phyloP scores from a whole-genome alignment of 345 rosid species.

The Anastatica hierochuntica region DNA sequence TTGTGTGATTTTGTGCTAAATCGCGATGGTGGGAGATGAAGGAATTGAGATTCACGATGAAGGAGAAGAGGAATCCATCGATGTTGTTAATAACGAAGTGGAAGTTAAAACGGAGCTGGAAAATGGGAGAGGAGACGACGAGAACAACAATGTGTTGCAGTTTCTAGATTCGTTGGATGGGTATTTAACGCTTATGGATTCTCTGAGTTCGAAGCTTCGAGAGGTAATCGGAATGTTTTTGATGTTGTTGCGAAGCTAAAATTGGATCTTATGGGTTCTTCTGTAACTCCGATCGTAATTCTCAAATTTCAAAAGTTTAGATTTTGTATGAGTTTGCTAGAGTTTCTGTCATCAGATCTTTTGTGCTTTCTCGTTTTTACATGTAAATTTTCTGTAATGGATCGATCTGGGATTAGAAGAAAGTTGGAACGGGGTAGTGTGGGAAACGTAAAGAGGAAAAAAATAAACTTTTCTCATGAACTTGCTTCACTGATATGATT shows the following conservation, averaged over 20 bases:
- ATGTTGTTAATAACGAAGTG: not conserved
- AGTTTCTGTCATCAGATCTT: not conserved
- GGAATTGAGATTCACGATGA: slow-evolving; percentile 21
- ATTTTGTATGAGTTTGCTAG: not conserved
- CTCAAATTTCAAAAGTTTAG: not conserved
- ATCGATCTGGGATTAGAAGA: too few relatives aligned
- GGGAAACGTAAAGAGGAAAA: too few relatives aligned
- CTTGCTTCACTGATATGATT: not conserved
- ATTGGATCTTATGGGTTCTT: not conserved
- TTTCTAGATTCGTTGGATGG: slow-evolving; percentile 74
- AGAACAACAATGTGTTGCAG: slow-evolving; percentile 38
- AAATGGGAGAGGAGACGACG: slow-evolving; percentile 23
- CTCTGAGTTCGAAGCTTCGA: slow-evolving; percentile 57
- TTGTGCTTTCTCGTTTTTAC: not conserved
- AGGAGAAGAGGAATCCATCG: slow-evolving; percentile 12
- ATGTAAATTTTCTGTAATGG: not conserved
- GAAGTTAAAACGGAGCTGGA: not conserved
- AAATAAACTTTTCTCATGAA: not conserved
- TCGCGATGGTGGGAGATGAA: slow-evolving; percentile 18
- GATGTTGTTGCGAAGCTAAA: not conserved
- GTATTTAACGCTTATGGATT: slow-evolving; percentile 49
- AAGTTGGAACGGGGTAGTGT: too few relatives aligned
- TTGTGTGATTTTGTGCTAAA: not conserved
- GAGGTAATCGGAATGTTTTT: slow-evolving; percentile 34
- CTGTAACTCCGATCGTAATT: not conserved